A percentile compares a stretch with the other conserved stretches of the same genome.
Evolutionary conservation across 164 flowering plant species (phyloP).

Genomic region (Vitis rotundifolia): DNA sequence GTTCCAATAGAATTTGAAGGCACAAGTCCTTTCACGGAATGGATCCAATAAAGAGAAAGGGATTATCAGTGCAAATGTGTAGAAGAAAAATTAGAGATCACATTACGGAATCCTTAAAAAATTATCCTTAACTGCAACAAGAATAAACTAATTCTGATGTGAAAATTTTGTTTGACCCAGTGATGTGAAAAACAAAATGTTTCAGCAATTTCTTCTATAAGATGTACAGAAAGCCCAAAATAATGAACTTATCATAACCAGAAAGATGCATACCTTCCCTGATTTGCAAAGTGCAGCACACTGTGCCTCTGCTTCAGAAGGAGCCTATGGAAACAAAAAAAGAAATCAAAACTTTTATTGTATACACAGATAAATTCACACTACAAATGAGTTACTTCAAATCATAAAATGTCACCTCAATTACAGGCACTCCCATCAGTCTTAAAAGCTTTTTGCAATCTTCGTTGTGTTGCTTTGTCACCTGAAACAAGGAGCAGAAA

Average conservation of each 20-base stretch:
- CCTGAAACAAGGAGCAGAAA: constrained; percentile 36
- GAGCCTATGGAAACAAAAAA: constrained; percentile 56
- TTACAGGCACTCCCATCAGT: constrained; percentile 96
- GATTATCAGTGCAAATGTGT: too few relatives aligned
- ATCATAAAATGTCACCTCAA: constrained; percentile 63
- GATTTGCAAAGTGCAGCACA: constrained; percentile 95
- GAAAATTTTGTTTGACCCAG: too few relatives aligned
- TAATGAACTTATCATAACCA: neutral
- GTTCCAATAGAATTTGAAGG: neutral
- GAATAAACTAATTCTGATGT: too few relatives aligned
- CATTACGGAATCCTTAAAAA: too few relatives aligned
- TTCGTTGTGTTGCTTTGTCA: constrained; percentile 93
- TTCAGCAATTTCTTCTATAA: too few relatives aligned
- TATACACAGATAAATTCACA: neutral
- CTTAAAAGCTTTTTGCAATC: constrained; percentile 88
- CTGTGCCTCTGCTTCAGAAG: constrained; percentile 98
- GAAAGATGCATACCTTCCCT: constrained; percentile 59
- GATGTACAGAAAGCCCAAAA: neutral
- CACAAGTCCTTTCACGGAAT: too few relatives aligned
- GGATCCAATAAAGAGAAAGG: too few relatives aligned
- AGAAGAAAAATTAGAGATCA: too few relatives aligned
- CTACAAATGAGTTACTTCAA: constrained; percentile 3
- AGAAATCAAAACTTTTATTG: neutral
- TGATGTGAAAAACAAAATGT: too few relatives aligned
- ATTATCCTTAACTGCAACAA: too few relatives aligned